A percentile compares a stretch with the other conserved stretches of the same genome.
Evolutionary conservation across 192 early-diverging fungal species (phyloP).

Genomic region (Phlyctochytrium arcticum): DNA sequence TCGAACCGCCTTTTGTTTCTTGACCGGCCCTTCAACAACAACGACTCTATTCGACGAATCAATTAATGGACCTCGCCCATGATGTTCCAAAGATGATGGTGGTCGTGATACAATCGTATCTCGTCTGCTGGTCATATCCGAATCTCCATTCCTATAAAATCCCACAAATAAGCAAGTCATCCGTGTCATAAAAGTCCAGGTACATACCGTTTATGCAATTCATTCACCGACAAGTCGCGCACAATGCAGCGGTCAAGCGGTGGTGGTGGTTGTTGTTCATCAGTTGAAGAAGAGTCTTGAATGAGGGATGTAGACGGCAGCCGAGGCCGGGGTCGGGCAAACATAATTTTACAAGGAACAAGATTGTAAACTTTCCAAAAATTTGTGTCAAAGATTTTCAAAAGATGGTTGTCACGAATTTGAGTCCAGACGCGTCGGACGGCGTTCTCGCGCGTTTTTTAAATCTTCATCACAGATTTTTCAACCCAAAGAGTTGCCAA

Average conservation of each 20-base stretch:
- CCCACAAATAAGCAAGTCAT: background rate
- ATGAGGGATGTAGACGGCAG: too few species aligned
- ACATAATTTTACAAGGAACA: too few species aligned
- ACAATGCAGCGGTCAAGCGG: too few species aligned
- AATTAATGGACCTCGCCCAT: too few species aligned
- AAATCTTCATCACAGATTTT: background rate
- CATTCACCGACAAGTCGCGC: too few species aligned
- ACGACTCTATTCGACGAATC: too few species aligned
- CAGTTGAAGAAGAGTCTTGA: too few species aligned
- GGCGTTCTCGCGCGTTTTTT: background rate
- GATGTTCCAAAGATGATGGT: background rate
- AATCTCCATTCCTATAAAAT: background rate
- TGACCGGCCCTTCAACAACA: background rate
- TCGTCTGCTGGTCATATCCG: background rate
- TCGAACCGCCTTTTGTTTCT: background rate
- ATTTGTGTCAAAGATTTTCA: background rate
- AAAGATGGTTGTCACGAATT: too few species aligned
- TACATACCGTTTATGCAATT: background rate
- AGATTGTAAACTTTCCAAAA: too few species aligned
- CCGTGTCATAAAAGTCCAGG: background rate
- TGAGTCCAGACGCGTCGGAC: too few species aligned
- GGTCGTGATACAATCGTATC: background rate
- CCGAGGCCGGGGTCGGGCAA: too few species aligned
- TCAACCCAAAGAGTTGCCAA: background rate
- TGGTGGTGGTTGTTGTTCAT: too few species aligned